Conservation (phyloP, 805 yeast genomes). For the Wickerhamomyces bisporus region DNA sequence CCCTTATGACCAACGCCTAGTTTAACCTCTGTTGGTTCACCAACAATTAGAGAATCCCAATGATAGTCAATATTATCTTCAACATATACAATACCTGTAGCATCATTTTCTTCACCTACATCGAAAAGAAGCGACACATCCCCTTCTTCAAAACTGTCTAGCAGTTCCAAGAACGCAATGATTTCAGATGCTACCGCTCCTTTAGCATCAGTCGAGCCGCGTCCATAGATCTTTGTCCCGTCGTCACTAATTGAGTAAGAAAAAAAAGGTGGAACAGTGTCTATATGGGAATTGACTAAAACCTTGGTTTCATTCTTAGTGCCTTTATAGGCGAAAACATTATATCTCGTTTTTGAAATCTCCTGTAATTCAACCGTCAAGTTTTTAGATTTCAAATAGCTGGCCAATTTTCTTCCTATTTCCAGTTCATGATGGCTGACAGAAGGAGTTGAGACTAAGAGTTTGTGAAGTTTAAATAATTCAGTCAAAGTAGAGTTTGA, state of each 20-base stretch:
- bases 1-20: conserved; percentile 69
- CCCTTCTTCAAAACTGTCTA: conserved; percentile 40
- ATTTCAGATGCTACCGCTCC: conserved; percentile 59
- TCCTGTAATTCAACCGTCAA: conserved; percentile 41
- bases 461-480: conserved; percentile 8
- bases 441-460: conserved; percentile 10
- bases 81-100: conserved; percentile 50
- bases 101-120: conserved; percentile 60
- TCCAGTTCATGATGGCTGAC: conserved; percentile 7
- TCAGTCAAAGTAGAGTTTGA: conserved; percentile 2
- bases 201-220: conserved; percentile 65
- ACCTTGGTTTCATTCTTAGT: conserved; percentile 37
- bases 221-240: conserved; percentile 49
- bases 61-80: conserved; percentile 32
- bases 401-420: conserved; percentile 3
- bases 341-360: conserved; percentile 33
- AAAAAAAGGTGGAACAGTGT: conserved; percentile 63
- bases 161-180: conserved; percentile 43
- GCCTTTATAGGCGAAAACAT: conserved; percentile 54
- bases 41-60: conserved; percentile 59
- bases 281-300: conserved; percentile 56
- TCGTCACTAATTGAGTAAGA: conserved; percentile 35
- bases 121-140: conserved; percentile 54
- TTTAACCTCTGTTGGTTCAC: conserved; percentile 66
- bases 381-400: conserved; percentile 4